A percentile compares a stretch with the other conserved stretches of the same genome.
These are phyloP conservation scores for Begonia fuchsioides DNA, from an alignment of 306 rosid genomes.

Conservation along the genomic window DNA sequence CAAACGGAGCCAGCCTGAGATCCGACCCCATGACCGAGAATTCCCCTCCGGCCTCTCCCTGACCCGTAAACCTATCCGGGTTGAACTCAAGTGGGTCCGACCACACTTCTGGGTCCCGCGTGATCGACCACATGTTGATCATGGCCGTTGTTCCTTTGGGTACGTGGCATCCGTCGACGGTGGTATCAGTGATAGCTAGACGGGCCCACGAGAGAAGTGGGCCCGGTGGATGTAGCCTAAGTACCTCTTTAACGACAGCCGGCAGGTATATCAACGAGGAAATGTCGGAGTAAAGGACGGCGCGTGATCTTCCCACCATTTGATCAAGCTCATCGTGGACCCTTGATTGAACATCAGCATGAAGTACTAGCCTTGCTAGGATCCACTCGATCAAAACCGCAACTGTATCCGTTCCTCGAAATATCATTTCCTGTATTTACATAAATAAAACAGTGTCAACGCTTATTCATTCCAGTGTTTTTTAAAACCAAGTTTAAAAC, in stretches of 20 bases:
- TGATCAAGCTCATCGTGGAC: constrained; percentile 52
- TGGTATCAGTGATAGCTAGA: constrained; percentile 45
- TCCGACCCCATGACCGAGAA: constrained; percentile 68
- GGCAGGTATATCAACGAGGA: constrained; percentile 24
- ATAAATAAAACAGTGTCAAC: neutral
- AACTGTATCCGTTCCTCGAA: constrained; percentile 79
- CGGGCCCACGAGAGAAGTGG: constrained; percentile 98
- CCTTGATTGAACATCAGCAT: constrained; percentile 34
- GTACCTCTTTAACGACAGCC: constrained; percentile 75
- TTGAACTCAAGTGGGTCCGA: constrained; percentile 38
- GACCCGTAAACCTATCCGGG: constrained; percentile 38
- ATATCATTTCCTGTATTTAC: constrained; percentile 70
- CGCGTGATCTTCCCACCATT: constrained; percentile 33
- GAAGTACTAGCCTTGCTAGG: constrained; percentile 60
- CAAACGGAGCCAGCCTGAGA: constrained; percentile 73
- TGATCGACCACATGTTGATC: constrained; percentile 93
- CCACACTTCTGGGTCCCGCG: constrained; percentile 61
- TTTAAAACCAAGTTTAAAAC: neutral
- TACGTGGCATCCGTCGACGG: constrained; percentile 71
- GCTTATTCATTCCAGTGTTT: too few species aligned
- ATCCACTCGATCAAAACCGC: constrained; percentile 84
- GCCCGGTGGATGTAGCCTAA: constrained; percentile 86
- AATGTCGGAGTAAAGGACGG: constrained; percentile 40
- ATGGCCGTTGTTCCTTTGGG: constrained; percentile 73
- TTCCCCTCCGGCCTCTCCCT: constrained; percentile 12